Evolutionary conservation across 164 flowering plant species (phyloP).

Genomic region (Paratinospora sagittata): DNA sequence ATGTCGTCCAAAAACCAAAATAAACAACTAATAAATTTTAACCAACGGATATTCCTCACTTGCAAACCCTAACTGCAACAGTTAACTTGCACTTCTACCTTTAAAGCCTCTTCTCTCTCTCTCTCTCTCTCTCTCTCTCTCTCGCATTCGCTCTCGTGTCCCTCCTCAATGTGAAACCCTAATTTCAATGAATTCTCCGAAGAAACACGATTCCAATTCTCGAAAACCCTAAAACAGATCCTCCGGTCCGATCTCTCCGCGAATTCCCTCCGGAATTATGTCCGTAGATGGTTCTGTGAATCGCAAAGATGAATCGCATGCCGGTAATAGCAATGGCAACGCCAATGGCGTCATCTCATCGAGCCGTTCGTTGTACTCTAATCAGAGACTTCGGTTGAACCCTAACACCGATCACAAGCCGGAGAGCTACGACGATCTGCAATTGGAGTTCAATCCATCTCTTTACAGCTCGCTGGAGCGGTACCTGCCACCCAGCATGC

Average conservation of each 20-base stretch:
- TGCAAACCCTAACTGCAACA: slow-evolving; percentile 21
- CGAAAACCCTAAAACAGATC: background rate
- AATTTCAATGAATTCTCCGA: background rate
- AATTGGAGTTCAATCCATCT: slow-evolving; percentile 62
- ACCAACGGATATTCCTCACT: slow-evolving; percentile 1
- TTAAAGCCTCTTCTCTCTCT: background rate
- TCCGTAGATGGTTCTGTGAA: slow-evolving; percentile 32
- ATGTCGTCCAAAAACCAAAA: too few relatives aligned
- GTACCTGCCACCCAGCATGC: slow-evolving; percentile 59
- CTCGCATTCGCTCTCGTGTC: too few relatives aligned
- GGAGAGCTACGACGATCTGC: slow-evolving; percentile 72
- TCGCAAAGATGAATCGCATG: slow-evolving; percentile 27
- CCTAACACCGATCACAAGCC: slow-evolving; percentile 69
- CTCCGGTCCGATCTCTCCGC: background rate
- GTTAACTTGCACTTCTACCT: background rate
- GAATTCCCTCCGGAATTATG: slow-evolving; percentile 21
- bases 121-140: too few relatives aligned
- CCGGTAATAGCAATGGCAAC: slow-evolving; percentile 23
- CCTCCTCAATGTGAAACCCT: slow-evolving; percentile 11
- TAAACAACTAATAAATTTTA: too few relatives aligned
- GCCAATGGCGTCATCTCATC: slow-evolving; percentile 33
- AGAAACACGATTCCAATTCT: background rate
- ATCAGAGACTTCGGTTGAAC: slow-evolving; percentile 49
- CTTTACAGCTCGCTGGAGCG: slow-evolving; percentile 77
- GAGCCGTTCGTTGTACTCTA: slow-evolving; percentile 12